Conservation (phyloP, 768 basidiomycete species). For the Russula ochroleuca region DNA sequence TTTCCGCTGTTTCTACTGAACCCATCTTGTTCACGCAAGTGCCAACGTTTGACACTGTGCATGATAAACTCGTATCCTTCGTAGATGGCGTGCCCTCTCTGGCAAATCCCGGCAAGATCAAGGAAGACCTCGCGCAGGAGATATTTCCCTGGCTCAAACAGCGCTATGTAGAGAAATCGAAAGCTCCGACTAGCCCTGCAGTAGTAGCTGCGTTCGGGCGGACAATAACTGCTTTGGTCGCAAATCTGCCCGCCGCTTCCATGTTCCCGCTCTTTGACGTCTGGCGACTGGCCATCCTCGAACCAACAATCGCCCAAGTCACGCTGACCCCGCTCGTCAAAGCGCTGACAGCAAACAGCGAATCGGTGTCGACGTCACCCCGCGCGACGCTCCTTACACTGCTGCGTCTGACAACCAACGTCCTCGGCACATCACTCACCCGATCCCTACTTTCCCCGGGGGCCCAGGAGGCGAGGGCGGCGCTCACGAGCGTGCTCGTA, state of each 20-base stretch:
- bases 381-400: conserved; percentile 58
- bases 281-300: conserved; percentile 74
- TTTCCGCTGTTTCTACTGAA: conserved; percentile 60
- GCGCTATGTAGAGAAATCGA: conserved; percentile 41
- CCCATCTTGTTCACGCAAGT: conserved; percentile 75
- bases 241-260: conserved; percentile 46
- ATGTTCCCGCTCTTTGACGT: conserved; percentile 82
- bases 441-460: conserved; percentile 41
- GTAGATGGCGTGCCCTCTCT: conserved; percentile 47
- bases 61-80: conserved; percentile 57
- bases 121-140: conserved; percentile 43
- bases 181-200: conserved; percentile 23
- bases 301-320: conserved; percentile 39
- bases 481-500: conserved; percentile 57
- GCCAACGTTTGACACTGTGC: conserved; percentile 61
- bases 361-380: conserved; percentile 30
- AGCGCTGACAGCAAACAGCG: conserved; percentile 36
- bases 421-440: conserved; percentile 48
- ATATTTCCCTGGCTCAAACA: conserved; percentile 64
- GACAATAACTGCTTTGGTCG: conserved; percentile 42
- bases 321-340: conserved; percentile 46
- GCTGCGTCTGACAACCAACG: conserved; percentile 66
- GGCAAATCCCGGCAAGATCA: conserved; percentile 39
- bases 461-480: conserved; percentile 32
- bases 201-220: conserved; percentile 36